Conservation (phyloP, 2,329 filamentous ascomycete genomes). For the Clarireedia monteithiana region DNA sequence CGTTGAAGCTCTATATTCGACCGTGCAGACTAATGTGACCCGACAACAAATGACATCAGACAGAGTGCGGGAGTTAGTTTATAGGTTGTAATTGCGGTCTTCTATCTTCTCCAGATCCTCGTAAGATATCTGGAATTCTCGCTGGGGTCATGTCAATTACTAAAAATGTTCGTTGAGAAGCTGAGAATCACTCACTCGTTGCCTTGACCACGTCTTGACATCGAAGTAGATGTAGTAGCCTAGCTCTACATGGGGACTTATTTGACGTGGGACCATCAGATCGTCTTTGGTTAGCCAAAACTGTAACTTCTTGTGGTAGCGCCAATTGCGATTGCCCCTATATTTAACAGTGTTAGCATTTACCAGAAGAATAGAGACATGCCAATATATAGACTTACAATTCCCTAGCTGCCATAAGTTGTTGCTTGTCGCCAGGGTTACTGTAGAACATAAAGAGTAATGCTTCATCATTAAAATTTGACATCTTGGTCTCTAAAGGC, state of each 20-base stretch:
- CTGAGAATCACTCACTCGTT: slow-evolving; percentile 42
- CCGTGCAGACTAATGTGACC: no score
- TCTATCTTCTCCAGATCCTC: slow-evolving; percentile 48
- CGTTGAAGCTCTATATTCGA: no score
- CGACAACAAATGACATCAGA: no score
- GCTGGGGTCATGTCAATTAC: slow-evolving; percentile 33
- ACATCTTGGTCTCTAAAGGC: slow-evolving; percentile 56
- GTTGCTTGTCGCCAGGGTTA: slow-evolving; percentile 54
- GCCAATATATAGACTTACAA: slow-evolving; percentile 38
- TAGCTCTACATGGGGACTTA: slow-evolving; percentile 52
- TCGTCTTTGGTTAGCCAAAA: slow-evolving; percentile 63
- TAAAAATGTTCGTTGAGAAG: neutral
- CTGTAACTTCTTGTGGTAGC: slow-evolving; percentile 60
- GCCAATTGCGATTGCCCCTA: slow-evolving; percentile 57
- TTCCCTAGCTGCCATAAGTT: slow-evolving; percentile 55
- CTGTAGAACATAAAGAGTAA: slow-evolving; percentile 65
- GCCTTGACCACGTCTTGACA: slow-evolving; percentile 52
- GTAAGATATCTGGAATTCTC: slow-evolving; percentile 54
- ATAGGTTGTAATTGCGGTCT: slow-evolving; percentile 12
- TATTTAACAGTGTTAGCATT: slow-evolving; percentile 6
- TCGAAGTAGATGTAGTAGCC: slow-evolving; percentile 63
- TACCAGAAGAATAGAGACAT: neutral
- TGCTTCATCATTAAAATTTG: slow-evolving; percentile 61
- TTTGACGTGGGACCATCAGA: slow-evolving; percentile 52
- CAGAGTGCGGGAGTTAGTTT: no score